phyloP scores from a whole-genome alignment of 805 yeast genomes.

The Starmerella sp. region DNA sequence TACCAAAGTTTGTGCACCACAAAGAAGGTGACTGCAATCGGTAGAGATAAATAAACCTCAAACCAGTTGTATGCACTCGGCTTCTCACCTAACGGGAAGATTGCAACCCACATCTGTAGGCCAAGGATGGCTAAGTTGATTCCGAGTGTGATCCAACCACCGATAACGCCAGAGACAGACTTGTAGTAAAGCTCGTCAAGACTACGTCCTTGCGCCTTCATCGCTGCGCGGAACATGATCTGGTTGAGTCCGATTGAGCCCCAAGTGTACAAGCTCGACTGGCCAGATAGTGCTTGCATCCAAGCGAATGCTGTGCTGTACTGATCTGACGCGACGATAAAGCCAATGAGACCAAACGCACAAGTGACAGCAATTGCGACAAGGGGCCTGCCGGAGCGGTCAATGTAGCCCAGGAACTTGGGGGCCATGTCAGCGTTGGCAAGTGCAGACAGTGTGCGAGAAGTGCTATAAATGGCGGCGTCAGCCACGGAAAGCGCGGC shows the following conservation, averaged over 20 bases:
- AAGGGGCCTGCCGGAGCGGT: conserved; percentile 60
- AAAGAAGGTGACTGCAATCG: conserved; percentile 21
- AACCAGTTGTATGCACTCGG: conserved; percentile 36
- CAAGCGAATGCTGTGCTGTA: conserved; percentile 49
- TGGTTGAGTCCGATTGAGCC: conserved; percentile 59
- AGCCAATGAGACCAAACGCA: conserved; percentile 40
- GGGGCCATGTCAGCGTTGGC: conserved; percentile 58
- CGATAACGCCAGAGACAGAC: conserved; percentile 57
- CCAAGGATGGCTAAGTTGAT: conserved; percentile 51
- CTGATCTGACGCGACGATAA: conserved; percentile 44
- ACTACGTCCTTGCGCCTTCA: conserved; percentile 55
- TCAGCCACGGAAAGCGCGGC: conserved; percentile 64
- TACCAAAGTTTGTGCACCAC: conserved; percentile 17
- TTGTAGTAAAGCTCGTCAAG: conserved; percentile 56
- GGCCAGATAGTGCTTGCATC: conserved; percentile 63
- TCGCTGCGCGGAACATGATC: conserved; percentile 52
- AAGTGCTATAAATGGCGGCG: conserved; percentile 54
- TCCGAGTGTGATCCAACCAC: conserved; percentile 51
- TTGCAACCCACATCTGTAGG: conserved; percentile 75
- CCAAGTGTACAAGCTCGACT: conserved; percentile 70
- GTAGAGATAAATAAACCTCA: conserved; percentile 42
- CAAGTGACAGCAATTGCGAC: conserved; percentile 41
- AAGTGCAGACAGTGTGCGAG: conserved; percentile 55
- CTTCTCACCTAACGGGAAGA: conserved; percentile 48
- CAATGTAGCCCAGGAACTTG: conserved; percentile 46